Conservation (phyloP, 768 basidiomycete species). For the Phlebiopsis gigantea region DNA sequence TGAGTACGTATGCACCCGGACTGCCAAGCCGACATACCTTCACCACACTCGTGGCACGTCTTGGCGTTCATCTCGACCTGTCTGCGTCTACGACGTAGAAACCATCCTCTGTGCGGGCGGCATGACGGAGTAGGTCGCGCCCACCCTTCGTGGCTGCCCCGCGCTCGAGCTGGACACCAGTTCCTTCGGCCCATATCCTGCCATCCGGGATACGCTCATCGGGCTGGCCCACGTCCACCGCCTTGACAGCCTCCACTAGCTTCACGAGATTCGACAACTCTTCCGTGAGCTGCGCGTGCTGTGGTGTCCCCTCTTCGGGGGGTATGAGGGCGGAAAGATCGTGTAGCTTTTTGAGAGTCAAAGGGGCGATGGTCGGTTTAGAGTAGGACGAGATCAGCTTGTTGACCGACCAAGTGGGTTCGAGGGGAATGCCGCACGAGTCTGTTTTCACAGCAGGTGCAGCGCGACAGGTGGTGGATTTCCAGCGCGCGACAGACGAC, state of each 20-base stretch:
- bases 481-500: not conserved
- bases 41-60: no score
- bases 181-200: conserved; percentile 13
- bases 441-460: conserved; percentile 33
- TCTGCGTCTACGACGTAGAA: conserved; percentile 60
- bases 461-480: not conserved
- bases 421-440: conserved; percentile 54
- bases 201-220: conserved; percentile 4
- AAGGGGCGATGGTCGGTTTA: conserved; percentile 51
- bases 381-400: conserved; percentile 75
- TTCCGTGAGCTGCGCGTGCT: conserved; percentile 44
- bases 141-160: conserved; percentile 25
- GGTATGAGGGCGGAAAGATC: conserved; percentile 68
- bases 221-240: conserved; percentile 37
- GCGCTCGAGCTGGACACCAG: conserved; percentile 6
- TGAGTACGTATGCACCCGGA: no score
- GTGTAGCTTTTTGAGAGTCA: conserved; percentile 60
- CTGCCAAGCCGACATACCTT: no score
- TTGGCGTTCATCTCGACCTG: conserved; percentile 15
- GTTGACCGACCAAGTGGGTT: conserved; percentile 78
- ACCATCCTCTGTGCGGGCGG: conserved; percentile 44
- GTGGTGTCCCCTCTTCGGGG: conserved; percentile 51
- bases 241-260: conserved; percentile 77
- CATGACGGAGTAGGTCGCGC: conserved; percentile 42
- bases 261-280: conserved; percentile 69